A percentile compares a stretch with the other conserved stretches of the same genome.
Conservation (phyloP, 768 basidiomycete species). For the Clitopilus hobsonii region DNA sequence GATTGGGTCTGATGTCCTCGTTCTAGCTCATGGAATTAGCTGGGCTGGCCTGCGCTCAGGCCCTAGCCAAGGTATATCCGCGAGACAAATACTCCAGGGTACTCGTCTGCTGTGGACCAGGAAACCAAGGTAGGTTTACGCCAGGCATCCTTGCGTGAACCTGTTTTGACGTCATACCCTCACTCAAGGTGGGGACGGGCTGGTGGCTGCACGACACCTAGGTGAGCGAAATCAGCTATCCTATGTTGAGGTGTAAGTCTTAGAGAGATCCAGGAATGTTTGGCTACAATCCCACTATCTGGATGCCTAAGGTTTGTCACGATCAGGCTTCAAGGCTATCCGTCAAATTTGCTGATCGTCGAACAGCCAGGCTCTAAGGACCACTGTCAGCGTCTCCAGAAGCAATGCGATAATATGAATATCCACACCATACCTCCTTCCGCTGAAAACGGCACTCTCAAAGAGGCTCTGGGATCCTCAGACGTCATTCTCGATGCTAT, state of each 20-base stretch:
- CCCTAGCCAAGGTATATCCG: constrained; percentile 72
- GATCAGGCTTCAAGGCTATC: neutral
- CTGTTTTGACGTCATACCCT: neutral
- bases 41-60: constrained; percentile 89
- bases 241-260: neutral
- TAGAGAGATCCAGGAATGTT: constrained; percentile 64
- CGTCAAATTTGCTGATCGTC: constrained; percentile 1
- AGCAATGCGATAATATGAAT: constrained; percentile 84
- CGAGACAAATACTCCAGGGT: constrained; percentile 68
- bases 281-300: constrained; percentile 84
- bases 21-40: constrained; percentile 91
- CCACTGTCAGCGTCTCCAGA: constrained; percentile 84
- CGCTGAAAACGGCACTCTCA: constrained; percentile 39
- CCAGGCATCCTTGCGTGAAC: neutral
- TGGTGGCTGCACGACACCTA: constrained; percentile 94
- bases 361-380: constrained; percentile 88
- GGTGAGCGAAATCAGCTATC: constrained; percentile 41
- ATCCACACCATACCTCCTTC: constrained; percentile 66
- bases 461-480: constrained; percentile 45
- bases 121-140: constrained; percentile 68
- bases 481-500: constrained; percentile 94
- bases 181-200: constrained; percentile 77
- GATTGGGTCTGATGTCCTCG: neutral
- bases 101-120: constrained; percentile 95
- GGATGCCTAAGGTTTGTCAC: constrained; percentile 80